These are phyloP conservation scores for Thalia dealbata DNA, from an alignment of 176 grass and related monocot species.

Conservation along the genomic window DNA sequence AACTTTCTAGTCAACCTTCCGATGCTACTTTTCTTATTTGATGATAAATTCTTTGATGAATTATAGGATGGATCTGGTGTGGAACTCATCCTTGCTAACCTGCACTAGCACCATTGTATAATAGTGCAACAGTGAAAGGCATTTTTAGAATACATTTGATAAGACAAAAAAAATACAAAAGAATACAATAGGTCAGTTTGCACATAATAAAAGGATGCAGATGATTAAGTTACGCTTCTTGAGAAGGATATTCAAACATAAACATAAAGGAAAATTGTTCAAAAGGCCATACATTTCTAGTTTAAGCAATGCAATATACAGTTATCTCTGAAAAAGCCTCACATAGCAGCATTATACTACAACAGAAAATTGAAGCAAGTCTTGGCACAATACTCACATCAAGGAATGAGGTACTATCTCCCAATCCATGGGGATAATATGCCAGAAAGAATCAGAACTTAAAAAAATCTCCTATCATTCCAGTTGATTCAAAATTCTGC, in stretches of 20 bases:
- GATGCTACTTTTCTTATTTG: slow-evolving; percentile 25
- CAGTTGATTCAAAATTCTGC: not conserved
- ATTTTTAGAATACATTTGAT: not conserved
- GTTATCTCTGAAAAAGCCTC: not conserved
- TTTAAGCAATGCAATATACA: not conserved
- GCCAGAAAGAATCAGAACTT: not conserved
- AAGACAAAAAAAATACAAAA: not conserved
- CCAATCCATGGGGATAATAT: not conserved
- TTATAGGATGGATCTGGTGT: slow-evolving; percentile 25
- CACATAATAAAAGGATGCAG: not conserved
- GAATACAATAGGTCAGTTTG: not conserved
- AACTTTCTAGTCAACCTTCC: slow-evolving; percentile 71
- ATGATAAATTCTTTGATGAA: slow-evolving; percentile 30
- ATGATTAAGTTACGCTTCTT: not conserved
- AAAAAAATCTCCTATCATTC: not conserved
- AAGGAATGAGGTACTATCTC: not conserved
- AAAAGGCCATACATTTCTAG: not conserved
- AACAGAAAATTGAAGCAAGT: not conserved
- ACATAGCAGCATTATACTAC: not conserved
- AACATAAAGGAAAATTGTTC: not conserved
- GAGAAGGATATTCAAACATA: not conserved
- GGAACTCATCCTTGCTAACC: slow-evolving; percentile 12
- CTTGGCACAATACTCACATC: not conserved
- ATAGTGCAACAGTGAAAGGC: not conserved
- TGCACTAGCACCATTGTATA: slow-evolving; percentile 23